These are phyloP conservation scores for Cardamine chenopodiifolia DNA, from an alignment of 345 rosid genomes.

Conservation along the genomic window DNA sequence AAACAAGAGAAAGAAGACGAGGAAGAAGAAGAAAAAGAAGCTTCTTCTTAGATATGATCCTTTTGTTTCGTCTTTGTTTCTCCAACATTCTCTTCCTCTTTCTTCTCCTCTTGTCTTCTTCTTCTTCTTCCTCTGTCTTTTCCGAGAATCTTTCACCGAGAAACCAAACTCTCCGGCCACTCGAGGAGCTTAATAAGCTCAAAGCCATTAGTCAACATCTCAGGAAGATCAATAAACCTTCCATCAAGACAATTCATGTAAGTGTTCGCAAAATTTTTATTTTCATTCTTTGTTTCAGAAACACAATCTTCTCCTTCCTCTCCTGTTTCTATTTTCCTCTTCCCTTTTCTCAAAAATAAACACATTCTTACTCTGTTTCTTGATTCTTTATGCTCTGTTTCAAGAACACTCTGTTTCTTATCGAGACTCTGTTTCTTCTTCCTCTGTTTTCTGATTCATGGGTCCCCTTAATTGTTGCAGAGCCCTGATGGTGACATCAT, in stretches of 20 bases:
- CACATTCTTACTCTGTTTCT: slow-evolving; percentile 7
- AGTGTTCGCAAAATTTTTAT: neutral
- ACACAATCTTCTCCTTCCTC: no score
- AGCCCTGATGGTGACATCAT: slow-evolving; percentile 88
- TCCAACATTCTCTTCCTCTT: slow-evolving; percentile 43
- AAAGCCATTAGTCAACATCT: slow-evolving; percentile 62
- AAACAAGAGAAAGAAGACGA: slow-evolving; percentile 45
- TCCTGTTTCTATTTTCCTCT: neutral
- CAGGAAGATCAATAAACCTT: slow-evolving; percentile 81
- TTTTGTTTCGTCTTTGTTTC: slow-evolving; percentile 49
- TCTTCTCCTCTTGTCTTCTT: slow-evolving; percentile 45
- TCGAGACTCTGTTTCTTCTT: neutral
- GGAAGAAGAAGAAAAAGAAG: slow-evolving; percentile 45
- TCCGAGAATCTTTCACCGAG: slow-evolving; percentile 44
- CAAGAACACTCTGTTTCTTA: no score
- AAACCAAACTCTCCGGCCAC: slow-evolving; percentile 69
- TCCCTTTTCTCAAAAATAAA: neutral
- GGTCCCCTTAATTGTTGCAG: slow-evolving; percentile 50
- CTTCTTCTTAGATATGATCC: slow-evolving; percentile 47
- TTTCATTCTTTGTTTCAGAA: neutral
- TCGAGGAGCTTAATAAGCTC: slow-evolving; percentile 62
- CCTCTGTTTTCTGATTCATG: slow-evolving; percentile 13
- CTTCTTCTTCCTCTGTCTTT: slow-evolving; percentile 49
- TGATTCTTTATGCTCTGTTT: slow-evolving; percentile 13
- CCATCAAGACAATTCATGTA: slow-evolving; percentile 85